Evolutionary conservation across 306 rosid genomes (phyloP).

Genomic region (Pterocarpus macrocarpus): DNA sequence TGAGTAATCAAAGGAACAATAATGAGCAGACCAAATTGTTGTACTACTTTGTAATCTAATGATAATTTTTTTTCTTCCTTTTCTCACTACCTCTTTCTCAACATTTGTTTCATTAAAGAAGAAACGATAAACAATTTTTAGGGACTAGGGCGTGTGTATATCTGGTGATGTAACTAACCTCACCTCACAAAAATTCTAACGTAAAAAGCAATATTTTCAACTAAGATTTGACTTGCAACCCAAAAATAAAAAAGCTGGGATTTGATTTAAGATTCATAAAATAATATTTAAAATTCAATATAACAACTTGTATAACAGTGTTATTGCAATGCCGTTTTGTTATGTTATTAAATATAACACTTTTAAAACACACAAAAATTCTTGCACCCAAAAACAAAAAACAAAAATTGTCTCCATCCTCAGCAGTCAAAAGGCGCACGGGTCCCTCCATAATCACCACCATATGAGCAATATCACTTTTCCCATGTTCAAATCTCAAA

Average conservation of each 20-base stretch:
- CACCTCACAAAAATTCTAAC: background rate
- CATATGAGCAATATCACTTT: background rate
- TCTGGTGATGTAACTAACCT: background rate
- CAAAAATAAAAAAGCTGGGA: background rate
- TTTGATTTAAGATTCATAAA: background rate
- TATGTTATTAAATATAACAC: too few species aligned
- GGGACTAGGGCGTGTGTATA: background rate
- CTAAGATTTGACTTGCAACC: background rate
- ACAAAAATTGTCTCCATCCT: slow-evolving; percentile 7
- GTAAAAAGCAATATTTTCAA: background rate
- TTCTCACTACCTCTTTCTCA: background rate
- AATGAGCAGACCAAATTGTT: slow-evolving; percentile 44
- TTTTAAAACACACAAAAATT: too few species aligned
- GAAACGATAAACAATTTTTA: background rate
- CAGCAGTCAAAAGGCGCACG: background rate
- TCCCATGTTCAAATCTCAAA: background rate
- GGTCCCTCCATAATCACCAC: slow-evolving; percentile 28
- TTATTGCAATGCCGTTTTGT: too few species aligned
- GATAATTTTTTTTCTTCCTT: background rate
- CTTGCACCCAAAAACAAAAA: too few species aligned
- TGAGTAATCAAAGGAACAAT: slow-evolving; percentile 41
- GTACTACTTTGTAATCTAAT: slow-evolving; percentile 25
- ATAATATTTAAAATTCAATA: background rate
- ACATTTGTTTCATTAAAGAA: background rate
- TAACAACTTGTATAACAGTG: background rate